Conservation (phyloP, 305 asterid genomes). For the Fraxinus paxiana region DNA sequence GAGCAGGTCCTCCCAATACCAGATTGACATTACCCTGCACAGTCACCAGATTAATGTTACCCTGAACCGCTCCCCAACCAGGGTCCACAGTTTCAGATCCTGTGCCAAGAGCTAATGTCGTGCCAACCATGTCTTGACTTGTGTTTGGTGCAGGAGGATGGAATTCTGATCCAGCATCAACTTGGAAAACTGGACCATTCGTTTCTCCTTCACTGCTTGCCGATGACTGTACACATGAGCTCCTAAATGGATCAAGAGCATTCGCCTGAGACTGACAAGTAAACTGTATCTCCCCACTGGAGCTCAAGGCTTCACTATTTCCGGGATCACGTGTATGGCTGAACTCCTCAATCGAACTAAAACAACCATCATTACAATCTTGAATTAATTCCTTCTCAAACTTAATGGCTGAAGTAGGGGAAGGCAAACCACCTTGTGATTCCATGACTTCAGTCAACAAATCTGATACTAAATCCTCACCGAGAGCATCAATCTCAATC, state of each 20-base stretch:
- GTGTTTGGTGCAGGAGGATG: slow-evolving; percentile 35
- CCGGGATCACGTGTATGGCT: slow-evolving; percentile 23
- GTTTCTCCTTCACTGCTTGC: slow-evolving; percentile 67
- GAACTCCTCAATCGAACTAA: slow-evolving; percentile 26
- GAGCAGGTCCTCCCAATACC: slow-evolving; percentile 54
- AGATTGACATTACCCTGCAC: slow-evolving; percentile 60
- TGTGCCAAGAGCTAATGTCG: slow-evolving; percentile 21
- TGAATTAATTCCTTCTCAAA: slow-evolving; percentile 22
- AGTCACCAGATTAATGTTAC: slow-evolving; percentile 54
- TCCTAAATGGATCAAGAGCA: slow-evolving; percentile 39
- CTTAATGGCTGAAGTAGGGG: slow-evolving; percentile 31
- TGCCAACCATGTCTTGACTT: slow-evolving; percentile 38
- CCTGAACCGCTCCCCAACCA: slow-evolving; percentile 50
- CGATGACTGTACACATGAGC: slow-evolving; percentile 49
- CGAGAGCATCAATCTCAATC: slow-evolving; percentile 44
- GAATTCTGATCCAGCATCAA: slow-evolving; percentile 45
- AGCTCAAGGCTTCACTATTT: slow-evolving; percentile 28
- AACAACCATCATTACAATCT: slow-evolving; percentile 22
- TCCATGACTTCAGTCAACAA: slow-evolving; percentile 49
- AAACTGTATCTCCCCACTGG: slow-evolving; percentile 28
- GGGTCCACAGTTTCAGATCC: slow-evolving; percentile 43
- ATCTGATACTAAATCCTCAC: slow-evolving; percentile 52
- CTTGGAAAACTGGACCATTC: slow-evolving; percentile 35
- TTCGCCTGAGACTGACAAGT: slow-evolving; percentile 36
- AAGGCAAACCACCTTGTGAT: slow-evolving; percentile 26